Conservation (phyloP, 768 basidiomycete genomes). For the Amanita muscaria region DNA sequence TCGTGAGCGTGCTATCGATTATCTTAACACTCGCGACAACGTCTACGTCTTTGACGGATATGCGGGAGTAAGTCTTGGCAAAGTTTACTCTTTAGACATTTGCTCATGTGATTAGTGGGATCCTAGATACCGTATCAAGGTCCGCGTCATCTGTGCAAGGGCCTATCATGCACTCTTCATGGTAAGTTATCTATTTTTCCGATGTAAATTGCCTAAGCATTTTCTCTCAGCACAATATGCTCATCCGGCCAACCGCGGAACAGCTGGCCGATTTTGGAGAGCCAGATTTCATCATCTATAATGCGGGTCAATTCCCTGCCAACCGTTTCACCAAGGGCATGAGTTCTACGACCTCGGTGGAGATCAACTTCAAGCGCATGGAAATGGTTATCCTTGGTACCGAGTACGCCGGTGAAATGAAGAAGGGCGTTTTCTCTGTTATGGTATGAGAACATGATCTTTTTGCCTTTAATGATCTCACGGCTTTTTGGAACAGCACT, state of each 20-base stretch:
- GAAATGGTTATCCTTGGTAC: conserved; percentile 99
- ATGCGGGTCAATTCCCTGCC: conserved; percentile 99
- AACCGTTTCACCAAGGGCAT: conserved; percentile 99
- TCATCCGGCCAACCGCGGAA: conserved; percentile 94
- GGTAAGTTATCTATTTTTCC: conserved; percentile 43
- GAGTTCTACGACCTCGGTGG: conserved; percentile 97
- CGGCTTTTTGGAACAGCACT: conserved; percentile 49
- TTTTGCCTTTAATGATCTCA: background rate
- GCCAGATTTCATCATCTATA: conserved; percentile 99
- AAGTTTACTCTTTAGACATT: conserved; percentile 5
- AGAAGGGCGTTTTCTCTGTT: conserved; percentile 99
- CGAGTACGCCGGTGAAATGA: conserved; percentile 99
- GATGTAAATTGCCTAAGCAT: conserved; percentile 13
- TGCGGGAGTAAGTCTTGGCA: conserved; percentile 62
- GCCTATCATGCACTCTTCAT: conserved; percentile 99
- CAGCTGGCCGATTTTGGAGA: conserved; percentile 93
- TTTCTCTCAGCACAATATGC: conserved; percentile 83
- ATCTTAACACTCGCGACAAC: conserved; percentile 95
- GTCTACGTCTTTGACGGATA: conserved; percentile 97
- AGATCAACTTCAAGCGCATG: conserved; percentile 99
- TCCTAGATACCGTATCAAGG: conserved; percentile 98
- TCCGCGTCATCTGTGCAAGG: conserved; percentile 96
- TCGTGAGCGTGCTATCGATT: conserved; percentile 97
- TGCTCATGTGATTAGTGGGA: conserved; percentile 61
- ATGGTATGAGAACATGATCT: conserved; percentile 47